Conservation (phyloP, 495 filamentous ascomycete species). For the Daldinia vernicosa region DNA sequence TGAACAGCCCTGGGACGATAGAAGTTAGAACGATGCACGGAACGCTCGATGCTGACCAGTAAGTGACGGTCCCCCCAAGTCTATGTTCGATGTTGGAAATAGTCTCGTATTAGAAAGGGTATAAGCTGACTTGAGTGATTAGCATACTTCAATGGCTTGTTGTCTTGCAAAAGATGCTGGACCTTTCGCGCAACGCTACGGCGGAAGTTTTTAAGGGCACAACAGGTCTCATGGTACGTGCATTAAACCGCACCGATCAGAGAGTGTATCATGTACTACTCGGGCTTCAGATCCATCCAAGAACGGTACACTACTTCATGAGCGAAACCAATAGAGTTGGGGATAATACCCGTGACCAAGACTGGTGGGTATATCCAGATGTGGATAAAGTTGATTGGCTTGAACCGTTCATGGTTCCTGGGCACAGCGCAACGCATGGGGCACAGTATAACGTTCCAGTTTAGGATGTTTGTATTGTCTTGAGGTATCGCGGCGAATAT, state of each 20-base stretch:
- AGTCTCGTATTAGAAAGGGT: background rate
- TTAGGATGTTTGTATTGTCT: too few relatives aligned
- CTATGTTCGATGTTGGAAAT: background rate
- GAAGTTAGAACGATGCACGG: slow-evolving; percentile 42
- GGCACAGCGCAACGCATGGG: slow-evolving; percentile 32
- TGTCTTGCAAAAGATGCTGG: slow-evolving; percentile 1
- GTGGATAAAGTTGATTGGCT: slow-evolving; percentile 32
- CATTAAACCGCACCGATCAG: too few relatives aligned
- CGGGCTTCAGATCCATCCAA: slow-evolving; percentile 9
- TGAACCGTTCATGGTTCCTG: slow-evolving; percentile 23
- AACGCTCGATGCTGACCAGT: slow-evolving; percentile 40
- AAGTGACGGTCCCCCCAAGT: slow-evolving; percentile 2
- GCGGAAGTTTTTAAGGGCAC: background rate
- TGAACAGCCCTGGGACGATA: slow-evolving; percentile 12
- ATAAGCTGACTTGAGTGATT: background rate
- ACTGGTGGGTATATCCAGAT: slow-evolving; percentile 36
- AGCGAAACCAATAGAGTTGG: slow-evolving; percentile 3
- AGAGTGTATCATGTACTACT: background rate
- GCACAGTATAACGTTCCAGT: background rate
- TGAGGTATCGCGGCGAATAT: too few relatives aligned
- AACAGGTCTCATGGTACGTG: background rate
- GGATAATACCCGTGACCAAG: background rate
- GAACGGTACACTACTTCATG: slow-evolving; percentile 17
- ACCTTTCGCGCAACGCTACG: background rate
- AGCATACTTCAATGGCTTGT: slow-evolving; percentile 38